These are phyloP conservation scores for Rhodotorula sp. DNA, from an alignment of 1,284 basidiomycete genomes.

Conservation along the genomic window DNA sequence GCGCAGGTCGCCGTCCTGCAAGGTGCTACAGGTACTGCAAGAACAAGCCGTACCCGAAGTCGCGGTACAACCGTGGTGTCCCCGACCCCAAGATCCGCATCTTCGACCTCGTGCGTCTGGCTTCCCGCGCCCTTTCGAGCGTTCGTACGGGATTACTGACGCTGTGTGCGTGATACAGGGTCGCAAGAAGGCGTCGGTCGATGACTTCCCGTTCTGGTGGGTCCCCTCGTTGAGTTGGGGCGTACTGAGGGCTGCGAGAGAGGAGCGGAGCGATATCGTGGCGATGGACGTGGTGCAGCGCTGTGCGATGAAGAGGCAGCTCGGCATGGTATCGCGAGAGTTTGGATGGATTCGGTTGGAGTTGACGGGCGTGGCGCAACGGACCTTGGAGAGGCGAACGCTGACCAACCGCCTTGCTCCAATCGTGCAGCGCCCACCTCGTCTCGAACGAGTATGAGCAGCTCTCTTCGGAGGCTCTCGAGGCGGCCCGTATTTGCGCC, in stretches of 20 bases:
- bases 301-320: too few relatives aligned
- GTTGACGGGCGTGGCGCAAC: too few relatives aligned
- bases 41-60: slow-evolving; percentile 82
- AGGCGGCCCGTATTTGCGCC: slow-evolving; percentile 97
- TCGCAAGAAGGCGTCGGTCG: slow-evolving; percentile 50
- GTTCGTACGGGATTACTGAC: slow-evolving; percentile 70
- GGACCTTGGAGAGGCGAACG: too few relatives aligned
- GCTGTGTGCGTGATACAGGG: slow-evolving; percentile 1
- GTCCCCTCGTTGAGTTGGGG: neutral
- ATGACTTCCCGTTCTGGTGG: slow-evolving; percentile 74
- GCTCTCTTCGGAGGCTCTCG: slow-evolving; percentile 90
- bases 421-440: slow-evolving; percentile 52
- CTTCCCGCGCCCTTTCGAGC: neutral
- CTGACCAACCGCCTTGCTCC: neutral
- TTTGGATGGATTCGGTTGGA: too few relatives aligned
- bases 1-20: neutral
- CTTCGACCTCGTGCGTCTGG: slow-evolving; percentile 14
- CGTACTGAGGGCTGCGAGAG: too few relatives aligned
- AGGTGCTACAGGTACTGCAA: slow-evolving; percentile 87
- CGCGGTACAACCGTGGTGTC: slow-evolving; percentile 75
- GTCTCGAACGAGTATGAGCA: slow-evolving; percentile 99
- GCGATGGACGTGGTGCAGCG: too few relatives aligned
- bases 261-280: too few relatives aligned
- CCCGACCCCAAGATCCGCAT: slow-evolving; percentile 71
- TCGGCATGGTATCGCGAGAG: too few relatives aligned